Base-by-base conservation (phyloP, 768 basidiomycete genomes). In the Tulasnella sp. region DNA sequence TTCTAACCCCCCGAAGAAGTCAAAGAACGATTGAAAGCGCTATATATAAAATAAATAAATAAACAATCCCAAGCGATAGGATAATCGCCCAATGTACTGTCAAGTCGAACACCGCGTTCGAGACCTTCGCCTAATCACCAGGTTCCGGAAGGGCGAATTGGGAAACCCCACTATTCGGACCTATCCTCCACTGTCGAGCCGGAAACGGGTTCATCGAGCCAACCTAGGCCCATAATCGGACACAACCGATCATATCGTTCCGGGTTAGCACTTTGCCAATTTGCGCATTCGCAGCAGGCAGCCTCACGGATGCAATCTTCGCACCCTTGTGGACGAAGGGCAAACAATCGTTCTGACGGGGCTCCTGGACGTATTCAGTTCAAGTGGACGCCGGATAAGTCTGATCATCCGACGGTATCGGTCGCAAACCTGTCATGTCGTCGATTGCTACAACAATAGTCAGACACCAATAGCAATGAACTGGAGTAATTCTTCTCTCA, bases 361-460 rank as follows among this genome's bases (percentile, higher is more conserved):
- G 41, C 85, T 95, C n/a, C 86, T 90, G 74, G 83, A 88, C 20
- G 90, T 91, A 82, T 93, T 96, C 87, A 89, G 83, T 85, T 93
- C 81, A 84, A 88, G 80, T 98, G 97, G 97, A 92, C 90, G 5
- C 97, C 97, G 0, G 90, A 93, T 79, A 93, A 92, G 83, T 96
- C n/a, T n/a, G n/a, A n/a, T 99, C 85, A 89, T 91, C 24, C 85
- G 90, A 77, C 88, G 91, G 82, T 93, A 93, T 84, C 92, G 90
- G 9, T 85, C 87, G 14, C 90, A 93, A 81, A 87, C 84, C 40
- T 93, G 93, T 84, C 87, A 92, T 75, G 92, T 98, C 80, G 88
- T 95, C 20, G 94, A 97, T 85, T 97, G 95, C 83, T 93, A 96
- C 86, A 90, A 89, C 2, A 93, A 96, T 79, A 84, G 85, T 75